Percentiles rank a stretch among this genome's conserved stretches.
Conservation (phyloP, 148 eudicot genomes). For the Arbutus unedo region DNA sequence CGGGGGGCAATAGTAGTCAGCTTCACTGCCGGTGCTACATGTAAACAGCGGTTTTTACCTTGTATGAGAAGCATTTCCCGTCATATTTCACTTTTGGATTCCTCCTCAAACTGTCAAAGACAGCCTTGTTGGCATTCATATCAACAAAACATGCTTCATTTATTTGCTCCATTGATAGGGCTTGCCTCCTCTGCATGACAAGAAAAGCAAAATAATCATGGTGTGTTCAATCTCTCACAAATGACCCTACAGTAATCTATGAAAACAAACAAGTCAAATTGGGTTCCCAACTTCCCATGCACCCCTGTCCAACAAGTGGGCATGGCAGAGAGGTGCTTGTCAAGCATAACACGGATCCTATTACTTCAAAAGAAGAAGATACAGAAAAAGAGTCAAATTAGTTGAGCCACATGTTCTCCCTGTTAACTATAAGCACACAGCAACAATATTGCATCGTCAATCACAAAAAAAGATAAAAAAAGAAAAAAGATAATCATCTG, state of each 20-base stretch:
- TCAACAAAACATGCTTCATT: constrained; percentile 77
- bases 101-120: constrained; percentile 84
- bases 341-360: not conserved
- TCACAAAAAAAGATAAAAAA: too few relatives aligned
- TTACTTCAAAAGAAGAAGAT: not conserved
- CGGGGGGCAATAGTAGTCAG: not conserved
- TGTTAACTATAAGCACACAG: too few relatives aligned
- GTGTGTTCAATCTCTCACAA: not conserved
- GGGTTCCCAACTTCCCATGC: not conserved
- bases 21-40: not conserved
- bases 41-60: constrained; percentile 45
- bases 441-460: too few relatives aligned
- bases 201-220: constrained; percentile 15
- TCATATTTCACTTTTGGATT: constrained; percentile 82
- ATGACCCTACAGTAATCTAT: not conserved
- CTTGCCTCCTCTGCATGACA: constrained; percentile 68
- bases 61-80: constrained; percentile 73
- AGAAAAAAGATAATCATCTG: too few relatives aligned
- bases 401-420: too few relatives aligned
- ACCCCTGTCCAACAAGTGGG: not conserved
- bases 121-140: constrained; percentile 62
- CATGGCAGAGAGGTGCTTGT: not conserved
- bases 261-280: not conserved
- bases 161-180: constrained; percentile 84
- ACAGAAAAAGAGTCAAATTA: not conserved